A percentile compares a stretch with the other conserved stretches of the same genome.
Evolutionary conservation across 208 protist genomes (phyloP).

Genomic region (Leishmania tropica): DNA sequence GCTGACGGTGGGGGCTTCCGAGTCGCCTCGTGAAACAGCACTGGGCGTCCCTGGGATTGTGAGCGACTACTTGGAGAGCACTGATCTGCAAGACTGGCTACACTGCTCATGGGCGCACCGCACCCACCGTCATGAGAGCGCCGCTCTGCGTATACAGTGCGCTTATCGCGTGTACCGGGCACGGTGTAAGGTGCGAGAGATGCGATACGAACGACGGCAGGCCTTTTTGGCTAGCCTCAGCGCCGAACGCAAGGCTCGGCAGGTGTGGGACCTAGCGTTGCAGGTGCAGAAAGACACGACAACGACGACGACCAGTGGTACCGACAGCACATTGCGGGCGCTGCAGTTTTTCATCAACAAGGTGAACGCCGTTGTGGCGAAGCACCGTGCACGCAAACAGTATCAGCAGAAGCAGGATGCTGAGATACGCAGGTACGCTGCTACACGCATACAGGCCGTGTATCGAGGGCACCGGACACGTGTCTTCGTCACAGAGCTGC

Average conservation of each 20-base stretch:
- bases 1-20: neutral
- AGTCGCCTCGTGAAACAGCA: neutral
- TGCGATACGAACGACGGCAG: constrained; percentile 50
- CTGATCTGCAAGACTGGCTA: constrained; percentile 68
- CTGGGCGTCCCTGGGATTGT: constrained; percentile 33
- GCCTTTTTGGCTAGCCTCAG: constrained; percentile 41
- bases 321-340: constrained; percentile 27
- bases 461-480: constrained; percentile 61
- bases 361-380: constrained; percentile 53
- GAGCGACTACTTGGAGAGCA: constrained; percentile 40
- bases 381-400: constrained; percentile 42
- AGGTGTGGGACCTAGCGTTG: constrained; percentile 56
- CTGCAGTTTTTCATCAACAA: constrained; percentile 65
- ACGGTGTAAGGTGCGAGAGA: constrained; percentile 26
- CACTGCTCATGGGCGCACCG: constrained; percentile 58
- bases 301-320: constrained; percentile 8
- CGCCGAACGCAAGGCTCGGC: constrained; percentile 43
- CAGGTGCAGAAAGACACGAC: constrained; percentile 33
- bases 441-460: constrained; percentile 60
- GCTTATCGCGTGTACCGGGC: constrained; percentile 72
- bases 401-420: constrained; percentile 25
- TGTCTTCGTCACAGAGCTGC: constrained; percentile 33
- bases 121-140: constrained; percentile 85
- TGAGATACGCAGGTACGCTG: constrained; percentile 48
- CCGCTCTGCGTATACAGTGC: constrained; percentile 78